These are phyloP conservation scores for Elongisporangium anandrum DNA, from an alignment of 352 stramenopile genomes.

Conservation along the genomic window DNA sequence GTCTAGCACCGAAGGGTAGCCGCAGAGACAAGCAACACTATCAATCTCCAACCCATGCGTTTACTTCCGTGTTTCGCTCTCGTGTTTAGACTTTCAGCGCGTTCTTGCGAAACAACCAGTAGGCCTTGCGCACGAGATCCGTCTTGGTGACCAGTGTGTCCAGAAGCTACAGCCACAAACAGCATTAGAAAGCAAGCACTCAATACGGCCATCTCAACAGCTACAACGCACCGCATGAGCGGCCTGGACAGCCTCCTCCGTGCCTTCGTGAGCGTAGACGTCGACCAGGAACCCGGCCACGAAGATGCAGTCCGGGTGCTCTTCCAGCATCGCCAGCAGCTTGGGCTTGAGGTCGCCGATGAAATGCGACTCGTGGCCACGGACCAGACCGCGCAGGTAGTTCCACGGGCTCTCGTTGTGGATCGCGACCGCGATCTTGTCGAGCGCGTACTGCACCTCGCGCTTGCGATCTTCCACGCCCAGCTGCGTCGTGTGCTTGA, in stretches of 20 bases:
- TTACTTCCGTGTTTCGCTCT: conserved; percentile 14
- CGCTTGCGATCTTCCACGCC: conserved; percentile 27
- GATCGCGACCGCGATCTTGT: conserved; percentile 57
- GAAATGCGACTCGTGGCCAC: conserved; percentile 44
- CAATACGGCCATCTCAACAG: too few relatives aligned
- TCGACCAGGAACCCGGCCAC: conserved; percentile 69
- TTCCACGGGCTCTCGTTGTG: conserved; percentile 93
- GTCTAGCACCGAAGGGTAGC: neutral
- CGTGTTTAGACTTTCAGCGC: conserved; percentile 28
- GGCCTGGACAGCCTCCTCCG: conserved; percentile 24
- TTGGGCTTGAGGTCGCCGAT: conserved; percentile 32
- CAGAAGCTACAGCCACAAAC: conserved; percentile 33
- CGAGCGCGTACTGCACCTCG: conserved; percentile 75
- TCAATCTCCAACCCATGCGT: neutral
- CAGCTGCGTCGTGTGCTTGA: conserved; percentile 50
- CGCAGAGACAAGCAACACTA: too few relatives aligned
- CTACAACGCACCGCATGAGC: conserved; percentile 35
- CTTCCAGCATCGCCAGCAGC: conserved; percentile 28
- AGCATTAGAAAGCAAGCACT: neutral
- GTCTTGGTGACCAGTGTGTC: conserved; percentile 68
- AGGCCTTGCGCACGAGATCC: conserved; percentile 65
- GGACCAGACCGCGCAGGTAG: conserved; percentile 76
- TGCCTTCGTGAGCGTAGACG: conserved; percentile 51
- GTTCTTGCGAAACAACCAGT: conserved; percentile 67
- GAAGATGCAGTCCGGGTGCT: conserved; percentile 61